These are phyloP conservation scores for Salicornia ramosissima DNA, from an alignment of 148 eudicot genomes.

Conservation along the genomic window DNA sequence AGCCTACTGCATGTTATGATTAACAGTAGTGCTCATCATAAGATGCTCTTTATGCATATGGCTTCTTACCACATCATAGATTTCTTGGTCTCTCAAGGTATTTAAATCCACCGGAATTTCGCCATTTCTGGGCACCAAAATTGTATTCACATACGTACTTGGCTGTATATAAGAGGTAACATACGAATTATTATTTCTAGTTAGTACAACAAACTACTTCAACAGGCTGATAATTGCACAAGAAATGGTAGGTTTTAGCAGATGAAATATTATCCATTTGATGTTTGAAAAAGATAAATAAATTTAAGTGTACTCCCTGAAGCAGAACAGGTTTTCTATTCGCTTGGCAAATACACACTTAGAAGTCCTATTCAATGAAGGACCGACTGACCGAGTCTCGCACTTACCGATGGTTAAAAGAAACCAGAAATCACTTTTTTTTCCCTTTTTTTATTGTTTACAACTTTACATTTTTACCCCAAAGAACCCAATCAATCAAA, in stretches of 20 bases:
- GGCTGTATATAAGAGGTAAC: conserved; percentile 54
- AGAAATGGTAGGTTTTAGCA: not conserved
- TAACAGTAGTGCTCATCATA: not conserved
- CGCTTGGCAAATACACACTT: not conserved
- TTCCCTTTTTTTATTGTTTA: too few species aligned
- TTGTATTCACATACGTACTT: conserved; percentile 61
- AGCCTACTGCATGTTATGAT: not conserved
- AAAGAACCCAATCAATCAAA: too few species aligned
- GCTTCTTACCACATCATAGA: conserved; percentile 59
- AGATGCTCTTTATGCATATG: not conserved
- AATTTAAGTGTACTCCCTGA: not conserved
- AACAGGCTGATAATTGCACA: not conserved
- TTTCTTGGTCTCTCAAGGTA: conserved; percentile 54
- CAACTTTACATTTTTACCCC: too few species aligned
- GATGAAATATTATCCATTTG: not conserved
- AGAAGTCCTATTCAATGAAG: not conserved
- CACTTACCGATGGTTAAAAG: too few species aligned
- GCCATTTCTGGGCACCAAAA: conserved; percentile 80
- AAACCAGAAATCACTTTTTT: too few species aligned
- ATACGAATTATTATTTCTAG: not conserved
- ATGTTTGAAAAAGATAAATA: too few species aligned
- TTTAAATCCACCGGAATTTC: conserved; percentile 52
- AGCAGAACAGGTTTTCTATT: not conserved
- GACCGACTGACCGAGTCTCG: too few species aligned
- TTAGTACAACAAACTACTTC: not conserved